Evolutionary conservation across 2,329 filamentous ascomycete genomes (phyloP).

Genomic region (Stagonosporopsis vannaccii): DNA sequence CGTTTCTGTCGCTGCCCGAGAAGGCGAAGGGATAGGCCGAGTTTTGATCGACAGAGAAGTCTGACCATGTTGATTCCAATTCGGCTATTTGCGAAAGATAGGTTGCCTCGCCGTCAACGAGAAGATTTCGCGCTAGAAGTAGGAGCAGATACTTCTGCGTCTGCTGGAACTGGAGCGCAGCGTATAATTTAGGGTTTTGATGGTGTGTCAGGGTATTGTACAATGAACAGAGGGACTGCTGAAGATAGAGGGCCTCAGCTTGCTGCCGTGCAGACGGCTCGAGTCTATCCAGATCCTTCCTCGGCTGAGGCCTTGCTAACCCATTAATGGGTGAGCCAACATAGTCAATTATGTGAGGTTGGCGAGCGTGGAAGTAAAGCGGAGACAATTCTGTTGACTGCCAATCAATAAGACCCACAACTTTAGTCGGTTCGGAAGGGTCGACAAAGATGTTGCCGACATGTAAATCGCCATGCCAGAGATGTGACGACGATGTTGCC

Average conservation of each 20-base stretch:
- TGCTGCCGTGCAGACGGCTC: constrained; percentile 27
- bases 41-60: constrained; percentile 26
- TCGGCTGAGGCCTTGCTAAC: constrained; percentile 37
- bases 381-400: constrained; percentile 46
- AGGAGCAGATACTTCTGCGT: constrained; percentile 38
- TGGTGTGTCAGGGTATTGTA: constrained; percentile 27
- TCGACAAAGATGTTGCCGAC: constrained; percentile 49
- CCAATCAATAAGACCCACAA: constrained; percentile 48
- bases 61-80: constrained; percentile 35
- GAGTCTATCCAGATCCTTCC: constrained; percentile 31
- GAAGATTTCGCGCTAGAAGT: constrained; percentile 42
- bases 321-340: constrained; percentile 38
- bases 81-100: constrained; percentile 37
- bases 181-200: constrained; percentile 34
- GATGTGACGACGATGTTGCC: constrained; percentile 32
- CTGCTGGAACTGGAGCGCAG: constrained; percentile 43
- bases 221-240: constrained; percentile 5
- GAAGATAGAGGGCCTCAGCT: constrained; percentile 34
- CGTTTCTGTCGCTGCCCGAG: constrained; percentile 27
- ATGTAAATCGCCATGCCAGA: constrained; percentile 52
- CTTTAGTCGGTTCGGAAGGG: constrained; percentile 37
- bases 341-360: constrained; percentile 46
- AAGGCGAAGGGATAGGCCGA: constrained; percentile 31
- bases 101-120: constrained; percentile 45
- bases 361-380: constrained; percentile 46